Percentiles rank a stretch among this genome's conserved stretches.
Evolutionary conservation across 495 filamentous ascomycete genomes (phyloP).

Genomic region (Chaetomium fimeti): DNA sequence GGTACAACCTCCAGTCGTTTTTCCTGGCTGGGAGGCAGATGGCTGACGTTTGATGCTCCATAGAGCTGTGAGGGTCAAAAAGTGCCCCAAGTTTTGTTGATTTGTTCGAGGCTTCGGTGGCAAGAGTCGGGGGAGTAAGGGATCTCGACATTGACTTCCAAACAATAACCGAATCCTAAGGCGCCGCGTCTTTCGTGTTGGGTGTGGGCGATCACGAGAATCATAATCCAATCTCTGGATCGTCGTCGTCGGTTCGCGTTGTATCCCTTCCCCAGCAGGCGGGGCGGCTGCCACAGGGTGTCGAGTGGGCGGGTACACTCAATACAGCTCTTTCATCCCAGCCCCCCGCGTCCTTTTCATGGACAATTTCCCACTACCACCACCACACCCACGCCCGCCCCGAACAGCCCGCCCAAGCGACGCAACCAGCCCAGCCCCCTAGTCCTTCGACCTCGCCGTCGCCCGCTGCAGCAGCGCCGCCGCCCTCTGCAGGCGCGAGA

Average conservation of each 20-base stretch:
- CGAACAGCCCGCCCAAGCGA: neutral
- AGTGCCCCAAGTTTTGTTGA: neutral
- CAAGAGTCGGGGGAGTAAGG: neutral
- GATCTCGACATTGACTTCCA: neutral
- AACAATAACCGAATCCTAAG: too few relatives aligned
- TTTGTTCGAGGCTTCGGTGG: neutral
- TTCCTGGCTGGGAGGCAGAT: neutral
- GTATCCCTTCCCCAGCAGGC: too few relatives aligned
- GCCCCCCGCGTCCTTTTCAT: neutral
- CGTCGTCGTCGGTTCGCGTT: too few relatives aligned
- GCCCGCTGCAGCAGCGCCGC: constrained; percentile 28
- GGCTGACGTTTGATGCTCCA: neutral
- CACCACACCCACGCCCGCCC: neutral
- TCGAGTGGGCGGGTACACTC: neutral
- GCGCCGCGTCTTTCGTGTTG: too few relatives aligned
- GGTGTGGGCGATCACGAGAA: too few relatives aligned
- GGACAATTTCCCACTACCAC: neutral
- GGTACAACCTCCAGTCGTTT: neutral
- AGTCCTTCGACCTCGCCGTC: constrained; percentile 22
- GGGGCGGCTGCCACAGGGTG: too few relatives aligned
- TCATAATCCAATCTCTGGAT: too few relatives aligned
- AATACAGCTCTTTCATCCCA: neutral
- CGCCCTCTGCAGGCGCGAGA: constrained; percentile 28
- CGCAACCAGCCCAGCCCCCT: constrained; percentile 11
- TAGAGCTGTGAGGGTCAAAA: neutral